Evolutionary conservation across 805 yeast species (phyloP).

Genomic region (Brettanomyces anomalus): DNA sequence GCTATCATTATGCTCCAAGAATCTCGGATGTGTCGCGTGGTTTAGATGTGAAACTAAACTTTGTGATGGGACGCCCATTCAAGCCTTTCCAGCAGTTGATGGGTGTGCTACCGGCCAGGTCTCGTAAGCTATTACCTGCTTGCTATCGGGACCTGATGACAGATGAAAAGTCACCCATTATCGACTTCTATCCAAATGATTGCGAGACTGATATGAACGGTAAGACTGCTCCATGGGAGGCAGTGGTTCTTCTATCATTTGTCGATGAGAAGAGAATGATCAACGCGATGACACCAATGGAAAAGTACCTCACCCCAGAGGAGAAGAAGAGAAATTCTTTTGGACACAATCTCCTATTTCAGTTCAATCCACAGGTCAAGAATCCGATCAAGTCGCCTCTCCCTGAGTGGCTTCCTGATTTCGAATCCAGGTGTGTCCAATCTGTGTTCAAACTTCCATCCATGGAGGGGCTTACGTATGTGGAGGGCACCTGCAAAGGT

Average conservation of each 20-base stretch:
- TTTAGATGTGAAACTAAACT: conserved; percentile 50
- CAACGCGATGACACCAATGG: conserved; percentile 62
- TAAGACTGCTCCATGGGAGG: conserved; percentile 95
- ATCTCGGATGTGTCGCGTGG: conserved; percentile 80
- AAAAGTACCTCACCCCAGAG: conserved; percentile 51
- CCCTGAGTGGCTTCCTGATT: conserved; percentile 66
- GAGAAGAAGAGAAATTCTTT: conserved; percentile 68
- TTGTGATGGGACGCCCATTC: conserved; percentile 71
- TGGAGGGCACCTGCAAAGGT: conserved; percentile 53
- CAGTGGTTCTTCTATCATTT: conserved; percentile 85
- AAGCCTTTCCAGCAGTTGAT: conserved; percentile 91
- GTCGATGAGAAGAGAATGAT: conserved; percentile 76
- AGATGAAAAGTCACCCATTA: conserved; percentile 76
- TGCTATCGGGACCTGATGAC: conserved; percentile 77
- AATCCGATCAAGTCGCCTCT: conserved; percentile 65
- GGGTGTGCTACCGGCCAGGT: conserved; percentile 96
- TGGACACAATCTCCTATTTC: conserved; percentile 62
- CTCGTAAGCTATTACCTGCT: conserved; percentile 67
- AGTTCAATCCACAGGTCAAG: conserved; percentile 68
- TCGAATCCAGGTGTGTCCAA: conserved; percentile 74
- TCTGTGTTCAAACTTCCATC: conserved; percentile 43
- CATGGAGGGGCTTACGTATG: conserved; percentile 29
- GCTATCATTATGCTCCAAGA: conserved; percentile 88
- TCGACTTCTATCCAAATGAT: conserved; percentile 82
- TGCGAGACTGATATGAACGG: conserved; percentile 90